Conservation (phyloP, 352 stramenopile species). For the Achlya hypogyna region DNA sequence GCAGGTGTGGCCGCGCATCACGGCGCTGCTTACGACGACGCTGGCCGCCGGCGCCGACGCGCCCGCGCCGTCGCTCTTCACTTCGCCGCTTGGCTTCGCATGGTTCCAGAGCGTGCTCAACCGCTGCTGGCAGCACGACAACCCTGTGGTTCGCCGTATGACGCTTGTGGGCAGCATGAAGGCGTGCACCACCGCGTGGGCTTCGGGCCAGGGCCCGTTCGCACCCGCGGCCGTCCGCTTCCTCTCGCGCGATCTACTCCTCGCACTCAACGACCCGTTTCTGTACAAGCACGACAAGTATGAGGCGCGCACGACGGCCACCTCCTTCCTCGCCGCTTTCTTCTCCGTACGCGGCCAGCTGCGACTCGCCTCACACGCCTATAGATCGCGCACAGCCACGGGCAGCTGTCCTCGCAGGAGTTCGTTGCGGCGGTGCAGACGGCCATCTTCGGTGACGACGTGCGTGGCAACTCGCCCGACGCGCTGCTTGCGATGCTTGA, state of each 20-base stretch:
- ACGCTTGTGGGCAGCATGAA: conserved; percentile 34
- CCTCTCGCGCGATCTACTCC: conserved; percentile 41
- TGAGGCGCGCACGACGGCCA: conserved; percentile 7
- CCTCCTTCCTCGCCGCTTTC: conserved; percentile 35
- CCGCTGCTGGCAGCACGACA: conserved; percentile 67
- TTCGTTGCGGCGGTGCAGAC: conserved; percentile 8
- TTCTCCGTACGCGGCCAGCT: conserved; percentile 16
- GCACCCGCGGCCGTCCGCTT: conserved; percentile 32
- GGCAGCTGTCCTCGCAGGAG: background rate
- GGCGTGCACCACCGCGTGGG: background rate
- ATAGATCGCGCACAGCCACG: background rate
- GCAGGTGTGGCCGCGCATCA: conserved; percentile 73
- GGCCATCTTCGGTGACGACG: conserved; percentile 29
- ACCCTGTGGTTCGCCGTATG: conserved; percentile 58
- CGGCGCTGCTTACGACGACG: conserved; percentile 33
- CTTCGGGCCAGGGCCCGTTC: conserved; percentile 26
- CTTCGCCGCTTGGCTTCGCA: conserved; percentile 55
- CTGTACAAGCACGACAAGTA: conserved; percentile 54
- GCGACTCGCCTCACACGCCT: background rate
- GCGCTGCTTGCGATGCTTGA: conserved; percentile 57
- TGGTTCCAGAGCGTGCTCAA: conserved; percentile 67
- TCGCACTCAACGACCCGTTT: conserved; percentile 51
- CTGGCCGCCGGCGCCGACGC: conserved; percentile 24
- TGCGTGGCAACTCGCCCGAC: conserved; percentile 53
- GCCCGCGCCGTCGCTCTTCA: background rate